phyloP scores from a whole-genome alignment of 1,139 yeast species.

The Chernovozyma aurita region DNA sequence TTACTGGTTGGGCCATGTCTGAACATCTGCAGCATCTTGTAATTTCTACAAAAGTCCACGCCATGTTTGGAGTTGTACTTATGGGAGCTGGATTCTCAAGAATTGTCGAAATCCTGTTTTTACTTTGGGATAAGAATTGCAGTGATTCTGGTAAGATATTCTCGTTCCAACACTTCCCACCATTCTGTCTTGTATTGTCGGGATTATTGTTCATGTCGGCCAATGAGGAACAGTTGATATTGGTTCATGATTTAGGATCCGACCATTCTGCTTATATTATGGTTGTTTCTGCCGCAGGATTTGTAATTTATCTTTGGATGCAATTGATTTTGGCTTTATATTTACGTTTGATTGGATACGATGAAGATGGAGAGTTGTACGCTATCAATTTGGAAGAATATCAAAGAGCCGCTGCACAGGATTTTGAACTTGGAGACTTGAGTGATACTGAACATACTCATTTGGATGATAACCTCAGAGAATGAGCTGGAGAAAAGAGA shows the following conservation, averaged over 20 bases:
- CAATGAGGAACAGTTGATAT: conserved; percentile 75
- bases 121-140: conserved; percentile 53
- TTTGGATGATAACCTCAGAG: too few species aligned
- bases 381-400: conserved; percentile 7
- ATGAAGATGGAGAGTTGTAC: conserved; percentile 33
- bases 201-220: conserved; percentile 90
- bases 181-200: conserved; percentile 70
- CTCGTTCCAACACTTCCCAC: conserved; percentile 80
- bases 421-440: conserved; percentile 33
- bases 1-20: conserved; percentile 93
- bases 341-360: conserved; percentile 46
- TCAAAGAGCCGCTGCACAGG: conserved; percentile 13
- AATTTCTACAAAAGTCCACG: conserved; percentile 82
- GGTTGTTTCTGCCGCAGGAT: conserved; percentile 71
- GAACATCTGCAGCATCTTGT: conserved; percentile 73
- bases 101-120: conserved; percentile 70
- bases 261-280: conserved; percentile 82
- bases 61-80: conserved; percentile 75
- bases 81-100: conserved; percentile 75
- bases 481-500: too few species aligned
- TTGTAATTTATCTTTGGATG: conserved; percentile 65
- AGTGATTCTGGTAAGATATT: conserved; percentile 45
- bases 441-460: conserved; percentile 16
- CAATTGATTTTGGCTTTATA: conserved; percentile 54
- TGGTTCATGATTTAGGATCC: conserved; percentile 70